Percentiles rank a stretch among this genome's conserved stretches.
phyloP scores from a whole-genome alignment of 441 rosid genomes.

The Erysimum cheiri region DNA sequence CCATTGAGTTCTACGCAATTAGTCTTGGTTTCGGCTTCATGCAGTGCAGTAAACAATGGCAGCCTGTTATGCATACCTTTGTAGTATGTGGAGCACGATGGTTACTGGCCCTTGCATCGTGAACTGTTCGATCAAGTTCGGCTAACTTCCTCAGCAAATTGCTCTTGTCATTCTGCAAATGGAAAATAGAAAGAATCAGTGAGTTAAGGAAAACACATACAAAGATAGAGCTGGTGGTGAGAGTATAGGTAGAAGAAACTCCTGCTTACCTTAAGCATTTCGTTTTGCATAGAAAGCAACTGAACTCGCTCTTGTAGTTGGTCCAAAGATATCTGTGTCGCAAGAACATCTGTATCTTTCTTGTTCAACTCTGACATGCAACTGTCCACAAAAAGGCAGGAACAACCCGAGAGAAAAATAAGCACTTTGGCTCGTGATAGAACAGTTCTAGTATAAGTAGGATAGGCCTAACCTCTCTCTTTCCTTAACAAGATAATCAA shows the following conservation, averaged over 20 bases:
- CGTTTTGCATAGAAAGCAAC: constrained; percentile 82
- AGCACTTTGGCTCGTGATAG: constrained; percentile 2
- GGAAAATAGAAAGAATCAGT: constrained; percentile 25
- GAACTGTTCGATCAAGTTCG: constrained; percentile 75
- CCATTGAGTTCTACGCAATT: constrained; percentile 11
- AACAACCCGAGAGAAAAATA: constrained; percentile 12
- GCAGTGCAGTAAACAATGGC: not conserved
- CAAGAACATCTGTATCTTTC: constrained; percentile 73
- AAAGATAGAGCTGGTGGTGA: constrained; percentile 2
- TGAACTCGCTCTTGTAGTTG: constrained; percentile 82
- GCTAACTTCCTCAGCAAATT: constrained; percentile 68
- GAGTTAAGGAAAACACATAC: not conserved
- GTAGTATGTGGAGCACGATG: constrained; percentile 49
- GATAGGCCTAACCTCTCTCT: constrained; percentile 64
- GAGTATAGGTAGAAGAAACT: constrained; percentile 21
- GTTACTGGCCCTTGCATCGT: constrained; percentile 48
- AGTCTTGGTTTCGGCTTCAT: constrained; percentile 13
- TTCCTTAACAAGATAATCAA: constrained; percentile 66
- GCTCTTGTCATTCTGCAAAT: constrained; percentile 72
- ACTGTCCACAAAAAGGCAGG: constrained; percentile 43
- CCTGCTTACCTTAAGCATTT: constrained; percentile 70
- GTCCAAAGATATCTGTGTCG: constrained; percentile 65
- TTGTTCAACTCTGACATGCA: constrained; percentile 61
- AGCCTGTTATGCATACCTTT: constrained; percentile 49
- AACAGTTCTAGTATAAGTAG: constrained; percentile 33